Conservation (phyloP, 345 rosid genomes). For the Salix dunnii region DNA sequence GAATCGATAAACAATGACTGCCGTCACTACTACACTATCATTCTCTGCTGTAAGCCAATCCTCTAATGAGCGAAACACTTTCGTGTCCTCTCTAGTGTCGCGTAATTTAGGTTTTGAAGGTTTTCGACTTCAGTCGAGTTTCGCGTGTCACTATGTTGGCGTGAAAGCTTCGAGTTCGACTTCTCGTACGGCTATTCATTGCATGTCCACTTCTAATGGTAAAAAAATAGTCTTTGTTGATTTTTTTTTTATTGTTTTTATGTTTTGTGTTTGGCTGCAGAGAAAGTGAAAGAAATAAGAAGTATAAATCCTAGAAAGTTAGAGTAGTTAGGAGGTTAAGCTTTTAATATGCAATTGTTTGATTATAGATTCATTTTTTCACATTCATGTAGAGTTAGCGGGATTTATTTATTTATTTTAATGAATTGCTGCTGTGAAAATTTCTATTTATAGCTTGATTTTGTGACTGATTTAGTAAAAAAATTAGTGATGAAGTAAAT, state of each 20-base stretch:
- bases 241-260: background rate
- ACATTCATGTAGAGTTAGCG: background rate
- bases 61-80: constrained; percentile 30
- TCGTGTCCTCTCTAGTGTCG: background rate
- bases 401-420: background rate
- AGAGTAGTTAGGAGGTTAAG: background rate
- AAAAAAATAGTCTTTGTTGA: constrained; percentile 2
- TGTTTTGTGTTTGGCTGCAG: background rate
- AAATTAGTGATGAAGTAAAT: background rate
- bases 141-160: constrained; percentile 33
- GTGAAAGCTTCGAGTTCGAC: constrained; percentile 38
- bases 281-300: background rate
- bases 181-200: constrained; percentile 48
- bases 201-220: constrained; percentile 69
- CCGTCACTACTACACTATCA: constrained; percentile 46
- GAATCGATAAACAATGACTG: background rate
- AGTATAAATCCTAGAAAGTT: background rate
- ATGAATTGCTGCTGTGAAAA: background rate
- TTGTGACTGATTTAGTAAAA: background rate
- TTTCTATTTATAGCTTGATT: background rate
- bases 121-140: constrained; percentile 37
- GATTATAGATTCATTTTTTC: background rate
- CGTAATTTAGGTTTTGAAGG: background rate
- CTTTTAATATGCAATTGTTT: background rate
- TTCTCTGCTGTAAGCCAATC: constrained; percentile 59